Evolutionary conservation across 495 filamentous ascomycete genomes (phyloP), one percentile per base, ranked within the genome.

Genomic region (Stereocaulon alpinum): DNA sequence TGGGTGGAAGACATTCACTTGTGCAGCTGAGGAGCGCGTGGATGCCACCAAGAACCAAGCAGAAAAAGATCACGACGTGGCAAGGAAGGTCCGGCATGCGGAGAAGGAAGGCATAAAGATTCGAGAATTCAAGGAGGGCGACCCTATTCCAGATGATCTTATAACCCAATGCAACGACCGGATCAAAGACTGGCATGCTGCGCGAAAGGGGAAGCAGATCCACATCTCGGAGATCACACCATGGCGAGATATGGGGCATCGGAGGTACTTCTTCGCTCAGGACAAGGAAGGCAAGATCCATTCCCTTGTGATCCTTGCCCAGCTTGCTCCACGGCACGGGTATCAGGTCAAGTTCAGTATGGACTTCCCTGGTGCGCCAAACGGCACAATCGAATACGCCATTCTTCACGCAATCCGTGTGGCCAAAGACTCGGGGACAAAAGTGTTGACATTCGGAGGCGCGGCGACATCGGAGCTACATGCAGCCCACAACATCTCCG

Each of bases 271-370:
- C 66, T 89, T 88, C 73, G 85, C 86, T 29, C 40, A 78, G 59
- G 83, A 84, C 66, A 80, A 80, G 64, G 72, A 81, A 30, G 85
- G 85, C 64, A 80, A 75, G 58, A 82, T 93, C 63, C 80, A 77
- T 43, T 86, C 86, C 15, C 78, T 95, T 53, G 83, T 88, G 63
- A 82, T 87, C 40, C 70, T 95, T 61, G 85, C 84, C 58, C 84
- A 85, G 67, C 80, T 95, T 29, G 80, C 84, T 20, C 88, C 88
- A 0, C 69, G 78, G 40, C 81, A 91, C 63, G 88, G 88, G 57
- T 89, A 86, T 77, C 89, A 95, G 73, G 83, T 93, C 71, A 93
- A 95, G 73, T 92, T 88, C 72, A 84, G 83, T 44, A 80, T 93
- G 59, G 88, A 92, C 68, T 93, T 95, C 76, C 88, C 88, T 17